Evolutionary conservation across 257 asterid species (phyloP), one percentile per base, ranked within the genome.

Genomic region (Plantago major): DNA sequence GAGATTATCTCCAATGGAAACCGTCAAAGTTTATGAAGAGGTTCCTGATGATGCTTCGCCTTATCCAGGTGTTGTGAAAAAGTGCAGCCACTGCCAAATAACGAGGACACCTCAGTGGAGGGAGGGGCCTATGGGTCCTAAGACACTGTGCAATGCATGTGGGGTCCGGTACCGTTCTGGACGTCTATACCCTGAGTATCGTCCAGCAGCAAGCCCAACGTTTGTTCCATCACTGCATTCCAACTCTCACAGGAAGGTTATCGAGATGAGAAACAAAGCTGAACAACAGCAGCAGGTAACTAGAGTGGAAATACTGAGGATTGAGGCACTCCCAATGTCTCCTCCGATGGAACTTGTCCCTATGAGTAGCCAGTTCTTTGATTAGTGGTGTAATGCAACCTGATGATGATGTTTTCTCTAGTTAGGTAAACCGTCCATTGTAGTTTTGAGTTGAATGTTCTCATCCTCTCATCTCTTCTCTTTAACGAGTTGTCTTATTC

Each of bases 101-200:
- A 79, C 89, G 28, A 82, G 76, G 76, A 89, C 97, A 0, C 97
- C 97, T 6, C 97, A 89, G 66, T 89, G 97, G 95, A 78, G 97
- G 51, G 95, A 84, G 84, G 97, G 97, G 14, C 97, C 97, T 0
- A 8, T 69, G 76, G 97, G 97, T 3, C 95, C 90, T 0, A 84
- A 79, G 81, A 86, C 94, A 1, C 77, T 89, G 10, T 89, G 97
- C 82, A 89, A 89, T n/a, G 97, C 97, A 1, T 89, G 97, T 52
- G 97, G 97, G 8, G 97, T 89, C 26, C 84, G 97, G 4, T 82
- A 77, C 68, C 71, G 97, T 15, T 89, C 97, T 0, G 95, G 97
- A 10, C 87, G 95, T 11, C 73, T 89, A 2, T 81, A 63, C 46
- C 95, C 97, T 0, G 97, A 89, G 46, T 89, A 89, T 63, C 86